Base-by-base conservation (phyloP, 768 basidiomycete species). In the Tremella yokohamensis region DNA sequence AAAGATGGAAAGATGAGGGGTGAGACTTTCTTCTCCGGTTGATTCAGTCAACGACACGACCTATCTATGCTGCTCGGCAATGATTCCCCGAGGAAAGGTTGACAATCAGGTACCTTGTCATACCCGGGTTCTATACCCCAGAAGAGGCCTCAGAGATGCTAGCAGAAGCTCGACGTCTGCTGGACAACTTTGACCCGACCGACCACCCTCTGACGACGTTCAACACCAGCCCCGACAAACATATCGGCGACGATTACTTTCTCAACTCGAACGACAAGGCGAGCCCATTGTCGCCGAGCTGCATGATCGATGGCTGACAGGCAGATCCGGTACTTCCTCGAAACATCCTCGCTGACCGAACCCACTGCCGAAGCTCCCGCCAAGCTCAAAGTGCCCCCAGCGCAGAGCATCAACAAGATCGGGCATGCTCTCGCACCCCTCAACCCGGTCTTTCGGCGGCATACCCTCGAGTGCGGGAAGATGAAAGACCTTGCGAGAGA, bases 201-300 rank as follows among this genome's bases (percentile, higher is more conserved):
- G 82, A 83, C 37, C 94, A 97, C 74, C 93, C 96, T 1, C 75
- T 86, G 91, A 98, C 92, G 12, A 88, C 84, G 71, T 99, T 99
- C 77, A 88, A 87, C 15, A 92, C 91, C 0, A 82, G 82, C 19
- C 76, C 72, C 2, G 62, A 76, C 54, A 68, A 70, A 40, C 73
- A 74, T 58, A 65, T 76, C 26, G 92, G 92, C 0, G 92, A 98
- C 70, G 85, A 90, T 29, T 98, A 98, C 76, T 99, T 99, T 70
- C 79, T 99, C 48, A 83, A 79, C 26, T 92, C 90, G 1, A 90
- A 90, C 1, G 90, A 97, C 76, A 96, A 96, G 65, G 67, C 68
- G 49, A 56, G 69, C 22, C 11, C 11, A 34, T n/a, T 9, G 16
- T 11, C 47, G 20, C 26, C 9, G 16, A 29, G 7, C 26, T 45